These are phyloP conservation scores for Candida manassasensis DNA, from an alignment of 805 yeast genomes.

Conservation along the genomic window DNA sequence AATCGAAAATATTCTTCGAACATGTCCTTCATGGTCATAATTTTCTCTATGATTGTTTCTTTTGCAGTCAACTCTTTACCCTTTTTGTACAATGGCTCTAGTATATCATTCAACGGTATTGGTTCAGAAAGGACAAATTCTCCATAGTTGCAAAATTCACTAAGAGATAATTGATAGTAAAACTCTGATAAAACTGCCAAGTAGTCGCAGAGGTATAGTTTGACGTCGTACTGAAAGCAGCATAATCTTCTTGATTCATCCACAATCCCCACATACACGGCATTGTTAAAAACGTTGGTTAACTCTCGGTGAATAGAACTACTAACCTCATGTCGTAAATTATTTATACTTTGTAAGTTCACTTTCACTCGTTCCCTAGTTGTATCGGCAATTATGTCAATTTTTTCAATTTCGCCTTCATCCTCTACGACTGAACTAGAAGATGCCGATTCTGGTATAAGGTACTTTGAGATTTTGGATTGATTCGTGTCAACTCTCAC, in stretches of 20 bases:
- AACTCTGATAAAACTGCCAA: conserved; percentile 61
- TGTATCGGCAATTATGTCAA: conserved; percentile 1
- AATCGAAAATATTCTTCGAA: conserved; percentile 72
- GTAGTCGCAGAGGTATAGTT: conserved; percentile 75
- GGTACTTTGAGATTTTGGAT: conserved; percentile 23
- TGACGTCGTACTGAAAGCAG: conserved; percentile 81
- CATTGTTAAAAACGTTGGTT: conserved; percentile 63
- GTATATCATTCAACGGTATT: conserved; percentile 24
- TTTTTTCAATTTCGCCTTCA: conserved; percentile 6
- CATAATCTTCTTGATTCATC: conserved; percentile 66
- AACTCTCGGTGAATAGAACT: conserved; percentile 44
- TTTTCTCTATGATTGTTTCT: conserved; percentile 12
- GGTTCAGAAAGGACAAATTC: conserved; percentile 21
- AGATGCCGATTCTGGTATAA: conserved; percentile 5
- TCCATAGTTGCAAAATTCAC: conserved; percentile 83
- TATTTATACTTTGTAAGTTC: conserved; percentile 53
- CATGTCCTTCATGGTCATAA: conserved; percentile 65
- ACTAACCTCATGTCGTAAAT: conserved; percentile 50
- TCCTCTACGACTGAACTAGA: conserved; percentile 2
- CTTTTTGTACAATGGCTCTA: conserved; percentile 30
- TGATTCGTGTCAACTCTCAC: conserved; percentile 73
- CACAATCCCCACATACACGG: conserved; percentile 77
- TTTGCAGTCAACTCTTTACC: conserved; percentile 10
- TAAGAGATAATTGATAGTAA: conserved; percentile 75
- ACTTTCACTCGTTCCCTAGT: conserved; percentile 32